Conservation (phyloP, 2,329 filamentous ascomycete genomes). For the Microsporum canis region DNA sequence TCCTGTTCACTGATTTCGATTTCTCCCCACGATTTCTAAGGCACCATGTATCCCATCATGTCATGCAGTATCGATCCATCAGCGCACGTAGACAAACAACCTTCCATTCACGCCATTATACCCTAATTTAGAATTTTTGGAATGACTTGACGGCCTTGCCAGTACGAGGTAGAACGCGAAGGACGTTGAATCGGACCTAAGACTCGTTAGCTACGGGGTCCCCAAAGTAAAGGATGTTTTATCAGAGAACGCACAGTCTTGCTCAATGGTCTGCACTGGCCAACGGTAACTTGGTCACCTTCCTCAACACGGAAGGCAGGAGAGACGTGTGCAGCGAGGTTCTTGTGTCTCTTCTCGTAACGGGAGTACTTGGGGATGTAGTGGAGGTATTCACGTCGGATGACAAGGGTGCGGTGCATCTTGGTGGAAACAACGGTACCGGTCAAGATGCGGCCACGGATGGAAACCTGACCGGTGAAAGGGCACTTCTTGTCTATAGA, state of each 20-base stretch:
- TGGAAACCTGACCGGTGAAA: constrained; percentile 97
- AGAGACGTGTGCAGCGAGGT: constrained; percentile 96
- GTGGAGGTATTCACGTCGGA: constrained; percentile 99
- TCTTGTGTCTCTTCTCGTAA: constrained; percentile 99
- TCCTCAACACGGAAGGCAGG: constrained; percentile 99
- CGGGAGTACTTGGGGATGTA: constrained; percentile 99
- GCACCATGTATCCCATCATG: constrained; percentile 3
- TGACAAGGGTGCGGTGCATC: constrained; percentile 99
- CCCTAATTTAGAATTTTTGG: constrained; percentile 77
- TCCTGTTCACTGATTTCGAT: constrained; percentile 2
- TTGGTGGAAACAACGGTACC: constrained; percentile 99
- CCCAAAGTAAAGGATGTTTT: not conserved
- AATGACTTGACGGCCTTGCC: constrained; percentile 97
- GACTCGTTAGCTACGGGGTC: not conserved
- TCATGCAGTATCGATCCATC: constrained; percentile 4
- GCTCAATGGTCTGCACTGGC: constrained; percentile 97
- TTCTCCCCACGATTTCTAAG: constrained; percentile 7
- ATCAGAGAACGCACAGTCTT: constrained; percentile 73
- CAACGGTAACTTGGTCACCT: constrained; percentile 97
- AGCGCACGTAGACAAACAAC: constrained; percentile 8
- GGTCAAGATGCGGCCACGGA: constrained; percentile 99
- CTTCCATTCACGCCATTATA: constrained; percentile 16
- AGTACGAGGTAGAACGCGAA: constrained; percentile 93
- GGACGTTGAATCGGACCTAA: constrained; percentile 98
- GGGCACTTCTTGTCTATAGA: constrained; percentile 97